Base-by-base conservation (phyloP, 2,329 filamentous ascomycete species). In the Colletotrichum tamarilloi region DNA sequence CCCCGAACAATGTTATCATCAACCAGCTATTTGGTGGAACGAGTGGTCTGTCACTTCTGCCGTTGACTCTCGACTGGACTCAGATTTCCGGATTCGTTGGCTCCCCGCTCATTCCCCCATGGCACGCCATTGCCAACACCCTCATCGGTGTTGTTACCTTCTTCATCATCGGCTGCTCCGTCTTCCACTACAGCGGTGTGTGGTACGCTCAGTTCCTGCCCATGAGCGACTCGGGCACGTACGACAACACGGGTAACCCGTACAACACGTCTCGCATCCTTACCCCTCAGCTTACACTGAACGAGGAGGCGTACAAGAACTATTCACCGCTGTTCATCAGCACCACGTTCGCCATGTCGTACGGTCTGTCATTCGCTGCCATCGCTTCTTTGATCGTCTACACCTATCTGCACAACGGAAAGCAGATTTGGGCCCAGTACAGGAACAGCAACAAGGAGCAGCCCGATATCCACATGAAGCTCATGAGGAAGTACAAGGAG, bases 21-120 rank as follows among this genome's bases (percentile, higher is more conserved):
- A 95, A 95, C 76, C 92, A 95, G 79, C 78, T 95, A 1, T 95
- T 95, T 76, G 93, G 93, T 2, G 92, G 91, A 1, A 86, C 85
- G 62, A 92, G 90, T 0, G 93, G 93, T 0, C 75, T 95, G 4
- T 93, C 91, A 0, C 78, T 95, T 32, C 82, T 94, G 7, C 92
- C 93, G 1, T 89, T 95, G 38, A 94, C 92, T 0, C 94, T 95
- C 78, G 93, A 95, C 83, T 94, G 93, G 92, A 92, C 91, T 5
- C 91, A 94, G 76, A 87, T 94, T 65, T 87, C 91, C 3, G 93
- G 92, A 59, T 94, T 90, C 74, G 85, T 93, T 64, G 89, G 89
- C 35, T 93, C 91, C 11, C 92, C 92, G 24, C 82, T 94, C 49
- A 92, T 94, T 62, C 89, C 92, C 3, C 92, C 92, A 5, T 94